Evolutionary conservation across 768 basidiomycete species (phyloP).

Genomic region (Rhodosporidiobolus odoratus): DNA sequence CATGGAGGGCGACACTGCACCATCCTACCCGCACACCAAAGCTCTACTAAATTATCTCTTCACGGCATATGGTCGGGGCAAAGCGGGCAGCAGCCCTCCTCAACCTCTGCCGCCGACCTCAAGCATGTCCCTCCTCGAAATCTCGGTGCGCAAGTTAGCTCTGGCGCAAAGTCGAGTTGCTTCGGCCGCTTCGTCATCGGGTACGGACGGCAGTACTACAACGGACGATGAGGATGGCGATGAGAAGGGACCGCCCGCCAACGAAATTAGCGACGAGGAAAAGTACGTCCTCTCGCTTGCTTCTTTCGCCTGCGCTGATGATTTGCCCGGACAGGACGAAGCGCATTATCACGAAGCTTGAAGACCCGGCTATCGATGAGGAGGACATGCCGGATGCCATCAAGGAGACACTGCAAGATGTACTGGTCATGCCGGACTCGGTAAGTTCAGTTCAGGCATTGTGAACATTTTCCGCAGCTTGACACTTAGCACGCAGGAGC

Average conservation of each 20-base stretch:
- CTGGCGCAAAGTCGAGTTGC: conserved; percentile 32
- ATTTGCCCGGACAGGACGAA: neutral
- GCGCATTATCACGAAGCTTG: conserved; percentile 20
- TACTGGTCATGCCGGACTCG: conserved; percentile 14
- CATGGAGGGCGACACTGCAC: neutral
- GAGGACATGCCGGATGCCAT: conserved; percentile 38
- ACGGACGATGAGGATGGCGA: conserved; percentile 30
- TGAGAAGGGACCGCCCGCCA: neutral
- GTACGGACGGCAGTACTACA: conserved; percentile 19
- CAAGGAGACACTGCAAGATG: conserved; percentile 20
- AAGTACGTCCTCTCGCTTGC: conserved; percentile 3
- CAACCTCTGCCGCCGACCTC: conserved; percentile 2
- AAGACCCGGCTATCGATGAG: conserved; percentile 27
- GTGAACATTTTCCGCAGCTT: neutral
- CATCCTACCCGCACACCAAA: conserved; percentile 22
- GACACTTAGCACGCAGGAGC: neutral
- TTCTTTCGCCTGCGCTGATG: neutral
- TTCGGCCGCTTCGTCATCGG: conserved; percentile 15
- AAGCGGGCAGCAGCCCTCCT: conserved; percentile 5
- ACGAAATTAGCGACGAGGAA: conserved; percentile 23
- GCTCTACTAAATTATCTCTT: conserved; percentile 31
- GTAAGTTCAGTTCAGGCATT: neutral
- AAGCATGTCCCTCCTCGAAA: conserved; percentile 27
- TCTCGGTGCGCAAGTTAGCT: conserved; percentile 30
- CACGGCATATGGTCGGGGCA: conserved; percentile 13